Evolutionary conservation across 73 alveolate species (phyloP), one percentile per base, ranked within the genome.

Genomic region (Paramecium tetraurelia): DNA sequence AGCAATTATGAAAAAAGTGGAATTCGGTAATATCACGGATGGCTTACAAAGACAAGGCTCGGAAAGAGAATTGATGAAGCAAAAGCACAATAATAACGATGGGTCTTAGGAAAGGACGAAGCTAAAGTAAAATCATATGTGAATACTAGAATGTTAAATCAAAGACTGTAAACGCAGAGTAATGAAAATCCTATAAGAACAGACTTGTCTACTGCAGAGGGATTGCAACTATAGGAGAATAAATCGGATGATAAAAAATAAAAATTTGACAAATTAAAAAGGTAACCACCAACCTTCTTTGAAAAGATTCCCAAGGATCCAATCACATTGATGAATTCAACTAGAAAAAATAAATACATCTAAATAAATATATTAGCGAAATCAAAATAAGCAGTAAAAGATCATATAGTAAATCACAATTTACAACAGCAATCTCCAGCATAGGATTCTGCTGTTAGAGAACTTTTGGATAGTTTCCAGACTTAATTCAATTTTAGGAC

Each of bases 371-470:
- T 80, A 22, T 80, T 80, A 44, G 70, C 75, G 9, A 80, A 80
- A 24, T 80, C 90, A 0, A 80, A 80, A 46, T 22, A 80, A 43
- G 75, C 90, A 24, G 90, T 80, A 31, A 41, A 44, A 27, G 71
- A 80, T 21, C 90, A 80, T 80, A 33, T 36, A 3, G 21, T 72
- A 36, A 40, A 72, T 43, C 20, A 53, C 22, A 36, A 33, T 36
- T 72, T 35, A 16, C 36, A 18, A 29, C 29, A 72, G 41, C 6
- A 33, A 36, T 36, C 86, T 5, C 57, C 57, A 36, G 90, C 90
- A 5, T 80, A 80, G n/a, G 90, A 80, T 80, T 48, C 70, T 44
- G 90, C 90, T 14, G 90, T 80, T 21, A 40, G 90, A 48, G 90
- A 80, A 80, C 46, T 80, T 20, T 80, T 80, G 76, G 90, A 80